These are phyloP conservation scores for Colletotrichum sojae DNA, from an alignment of 2,329 filamentous ascomycete species.

Conservation along the genomic window DNA sequence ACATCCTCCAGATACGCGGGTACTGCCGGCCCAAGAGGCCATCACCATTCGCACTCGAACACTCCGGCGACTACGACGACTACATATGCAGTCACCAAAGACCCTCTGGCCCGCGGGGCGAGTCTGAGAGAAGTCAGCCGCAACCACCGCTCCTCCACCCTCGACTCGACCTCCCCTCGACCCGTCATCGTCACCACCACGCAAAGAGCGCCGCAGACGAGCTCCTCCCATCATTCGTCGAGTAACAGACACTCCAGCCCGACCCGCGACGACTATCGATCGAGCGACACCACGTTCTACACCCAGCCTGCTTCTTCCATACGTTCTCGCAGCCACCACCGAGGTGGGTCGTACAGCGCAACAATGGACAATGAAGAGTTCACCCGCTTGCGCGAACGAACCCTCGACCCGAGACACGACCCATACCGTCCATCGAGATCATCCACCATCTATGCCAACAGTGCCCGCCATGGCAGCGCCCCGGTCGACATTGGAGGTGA, in stretches of 20 bases:
- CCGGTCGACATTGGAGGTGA: constrained; percentile 70
- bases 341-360: constrained; percentile 60
- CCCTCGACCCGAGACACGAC: constrained; percentile 62
- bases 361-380: constrained; percentile 67
- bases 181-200: constrained; percentile 72
- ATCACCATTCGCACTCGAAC: constrained; percentile 38
- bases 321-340: constrained; percentile 63
- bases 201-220: constrained; percentile 56
- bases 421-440: constrained; percentile 63
- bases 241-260: constrained; percentile 61
- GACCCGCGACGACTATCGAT: constrained; percentile 64
- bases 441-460: constrained; percentile 60
- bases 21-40: constrained; percentile 36
- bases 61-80: constrained; percentile 59
- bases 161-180: constrained; percentile 65
- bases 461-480: constrained; percentile 58
- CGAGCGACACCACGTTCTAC: constrained; percentile 69
- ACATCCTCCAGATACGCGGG: constrained; percentile 52
- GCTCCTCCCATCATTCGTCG: constrained; percentile 51
- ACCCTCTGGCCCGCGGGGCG: constrained; percentile 62
- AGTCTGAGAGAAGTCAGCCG: constrained; percentile 65
- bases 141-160: constrained; percentile 64
- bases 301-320: constrained; percentile 71
- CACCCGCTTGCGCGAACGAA: constrained; percentile 63
- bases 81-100: constrained; percentile 70